These are phyloP conservation scores for Phytophthora melonis DNA, from an alignment of 352 stramenopile genomes.

Conservation along the genomic window DNA sequence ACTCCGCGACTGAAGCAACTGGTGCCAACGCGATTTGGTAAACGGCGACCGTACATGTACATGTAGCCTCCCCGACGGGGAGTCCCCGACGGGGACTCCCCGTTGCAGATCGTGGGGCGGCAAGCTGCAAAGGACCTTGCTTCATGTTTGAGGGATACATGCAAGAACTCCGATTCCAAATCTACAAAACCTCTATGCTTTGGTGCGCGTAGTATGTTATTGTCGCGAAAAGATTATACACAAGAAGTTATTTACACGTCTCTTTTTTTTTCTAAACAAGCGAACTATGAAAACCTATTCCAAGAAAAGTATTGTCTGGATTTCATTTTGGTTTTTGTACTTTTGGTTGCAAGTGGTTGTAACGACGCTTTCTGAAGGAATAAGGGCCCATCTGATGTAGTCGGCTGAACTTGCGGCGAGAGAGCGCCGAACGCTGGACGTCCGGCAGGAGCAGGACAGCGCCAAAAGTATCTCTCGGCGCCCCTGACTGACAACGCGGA, in stretches of 20 bases:
- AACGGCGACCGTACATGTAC: no score
- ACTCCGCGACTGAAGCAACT: conserved; percentile 28
- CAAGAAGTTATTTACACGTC: background rate
- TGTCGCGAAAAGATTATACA: background rate
- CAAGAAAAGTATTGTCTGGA: background rate
- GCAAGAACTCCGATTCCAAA: background rate
- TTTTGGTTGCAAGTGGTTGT: no score
- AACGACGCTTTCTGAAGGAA: background rate
- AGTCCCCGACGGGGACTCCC: no score
- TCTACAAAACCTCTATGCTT: background rate
- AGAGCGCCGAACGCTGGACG: conserved; percentile 22
- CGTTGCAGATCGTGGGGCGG: background rate
- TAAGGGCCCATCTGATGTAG: conserved; percentile 22
- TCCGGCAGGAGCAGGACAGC: background rate
- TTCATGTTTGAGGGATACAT: background rate
- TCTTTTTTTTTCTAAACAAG: background rate
- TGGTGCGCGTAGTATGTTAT: background rate
- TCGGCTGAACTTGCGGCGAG: conserved; percentile 22
- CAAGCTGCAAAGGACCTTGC: no score
- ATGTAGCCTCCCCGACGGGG: no score
- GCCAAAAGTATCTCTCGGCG: conserved; percentile 24
- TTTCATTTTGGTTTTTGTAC: no score
- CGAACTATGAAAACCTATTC: background rate
- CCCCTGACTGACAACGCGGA: conserved; percentile 14
- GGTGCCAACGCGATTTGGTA: conserved; percentile 16